Evolutionary conservation across 2,329 filamentous ascomycete genomes (phyloP).

Genomic region (Xylariales sp.): DNA sequence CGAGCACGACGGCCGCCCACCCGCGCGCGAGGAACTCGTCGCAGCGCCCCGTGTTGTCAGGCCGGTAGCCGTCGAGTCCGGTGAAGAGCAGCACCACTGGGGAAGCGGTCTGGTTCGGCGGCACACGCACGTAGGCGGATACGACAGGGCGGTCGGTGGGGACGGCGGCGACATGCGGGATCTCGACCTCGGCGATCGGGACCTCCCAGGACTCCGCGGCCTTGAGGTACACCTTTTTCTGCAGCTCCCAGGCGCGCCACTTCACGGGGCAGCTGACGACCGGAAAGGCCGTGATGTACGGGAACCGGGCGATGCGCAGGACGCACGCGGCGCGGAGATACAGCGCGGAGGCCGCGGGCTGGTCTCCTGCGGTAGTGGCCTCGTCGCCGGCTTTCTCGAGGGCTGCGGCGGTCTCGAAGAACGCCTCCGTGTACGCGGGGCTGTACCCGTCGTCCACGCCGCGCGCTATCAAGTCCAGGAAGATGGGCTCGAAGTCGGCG

Average conservation of each 20-base stretch:
- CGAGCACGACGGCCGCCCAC: slow-evolving; percentile 71
- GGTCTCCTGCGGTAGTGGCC: slow-evolving; percentile 57
- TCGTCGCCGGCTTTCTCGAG: slow-evolving; percentile 65
- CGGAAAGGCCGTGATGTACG: slow-evolving; percentile 61
- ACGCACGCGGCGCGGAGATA: slow-evolving; percentile 78
- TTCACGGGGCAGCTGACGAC: slow-evolving; percentile 59
- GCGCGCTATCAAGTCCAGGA: slow-evolving; percentile 69
- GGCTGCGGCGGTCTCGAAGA: slow-evolving; percentile 70
- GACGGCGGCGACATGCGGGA: slow-evolving; percentile 66
- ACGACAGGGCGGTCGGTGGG: slow-evolving; percentile 65
- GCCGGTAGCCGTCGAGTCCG: slow-evolving; percentile 71
- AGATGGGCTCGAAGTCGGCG: slow-evolving; percentile 77
- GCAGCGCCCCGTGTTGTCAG: slow-evolving; percentile 70
- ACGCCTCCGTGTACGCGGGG: slow-evolving; percentile 71
- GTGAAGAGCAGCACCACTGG: slow-evolving; percentile 69
- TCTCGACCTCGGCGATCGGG: slow-evolving; percentile 70
- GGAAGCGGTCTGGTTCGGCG: slow-evolving; percentile 52
- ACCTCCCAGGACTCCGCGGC: slow-evolving; percentile 64
- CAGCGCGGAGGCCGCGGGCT: slow-evolving; percentile 48
- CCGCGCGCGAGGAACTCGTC: slow-evolving; percentile 72
- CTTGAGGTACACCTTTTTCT: slow-evolving; percentile 72
- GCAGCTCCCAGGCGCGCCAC: slow-evolving; percentile 71
- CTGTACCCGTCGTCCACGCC: slow-evolving; percentile 74
- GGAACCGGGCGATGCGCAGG: slow-evolving; percentile 80
- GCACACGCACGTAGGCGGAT: slow-evolving; percentile 73